Conservation (phyloP, 116 monocot genomes). For the Iris pallida region DNA sequence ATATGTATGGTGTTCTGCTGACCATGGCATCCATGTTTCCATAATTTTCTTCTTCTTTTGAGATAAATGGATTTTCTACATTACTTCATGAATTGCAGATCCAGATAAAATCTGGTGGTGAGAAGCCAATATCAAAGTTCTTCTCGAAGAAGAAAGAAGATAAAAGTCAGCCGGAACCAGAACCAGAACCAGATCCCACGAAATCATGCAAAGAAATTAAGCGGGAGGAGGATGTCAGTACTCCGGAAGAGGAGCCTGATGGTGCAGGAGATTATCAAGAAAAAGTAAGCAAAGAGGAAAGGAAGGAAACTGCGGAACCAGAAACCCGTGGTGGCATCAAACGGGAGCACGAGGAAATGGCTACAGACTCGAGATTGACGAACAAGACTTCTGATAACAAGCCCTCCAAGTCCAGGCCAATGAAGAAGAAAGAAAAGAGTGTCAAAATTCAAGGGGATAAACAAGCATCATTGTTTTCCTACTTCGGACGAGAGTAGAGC, state of each 20-base stretch:
- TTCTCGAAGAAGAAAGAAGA: slow-evolving; percentile 31
- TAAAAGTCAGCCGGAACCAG: slow-evolving; percentile 8
- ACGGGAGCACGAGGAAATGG: slow-evolving; percentile 18
- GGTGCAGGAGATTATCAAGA: neutral
- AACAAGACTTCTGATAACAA: neutral
- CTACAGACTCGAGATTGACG: neutral
- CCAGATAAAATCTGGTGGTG: slow-evolving; percentile 29
- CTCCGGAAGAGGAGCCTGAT: neutral
- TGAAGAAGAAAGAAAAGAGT: slow-evolving; percentile 17
- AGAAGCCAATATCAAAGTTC: slow-evolving; percentile 46
- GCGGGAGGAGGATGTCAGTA: neutral
- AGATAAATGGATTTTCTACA: neutral
- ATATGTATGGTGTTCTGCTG: neutral
- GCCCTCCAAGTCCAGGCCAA: neutral
- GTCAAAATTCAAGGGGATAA: slow-evolving; percentile 11
- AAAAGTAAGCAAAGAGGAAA: neutral
- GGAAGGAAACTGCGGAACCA: neutral
- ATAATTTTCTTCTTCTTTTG: neutral
- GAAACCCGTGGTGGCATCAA: slow-evolving; percentile 15
- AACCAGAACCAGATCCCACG: no score
- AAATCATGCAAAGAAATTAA: neutral
- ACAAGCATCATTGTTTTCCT: slow-evolving; percentile 41
- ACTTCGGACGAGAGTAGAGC: slow-evolving; percentile 31
- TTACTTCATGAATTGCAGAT: slow-evolving; percentile 21
- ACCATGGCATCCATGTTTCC: neutral